Evolutionary conservation across 768 basidiomycete species (phyloP), one percentile per base, ranked within the genome.

Genomic region (Serpula lacrymans): DNA sequence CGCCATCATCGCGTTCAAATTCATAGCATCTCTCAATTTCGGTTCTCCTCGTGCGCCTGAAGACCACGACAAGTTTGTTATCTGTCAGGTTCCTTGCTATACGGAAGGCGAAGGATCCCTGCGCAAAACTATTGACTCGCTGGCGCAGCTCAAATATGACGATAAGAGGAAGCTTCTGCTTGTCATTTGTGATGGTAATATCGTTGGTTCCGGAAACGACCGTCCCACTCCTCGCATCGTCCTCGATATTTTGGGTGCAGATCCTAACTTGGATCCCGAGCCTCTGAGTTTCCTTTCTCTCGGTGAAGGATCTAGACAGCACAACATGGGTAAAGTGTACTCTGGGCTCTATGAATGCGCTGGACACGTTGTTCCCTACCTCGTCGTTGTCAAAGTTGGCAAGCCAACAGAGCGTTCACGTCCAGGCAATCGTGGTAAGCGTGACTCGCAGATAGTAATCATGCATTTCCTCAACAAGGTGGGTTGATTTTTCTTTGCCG

Each of bases 381-480:
- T 94, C 48, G 90, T 93, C 24, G 67, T 97, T 22, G 89, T 84
- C 64, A 98, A 99, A 65, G 75, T 94, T 27, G 94, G 96, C 42
- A 96, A 95, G 64, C 96, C 94, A 2, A 89, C 84, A 6, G 96
- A 99, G 68, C 80, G 91, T 35, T 79, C 80, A 26, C 78, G 92
- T 6, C 96, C 96, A 31, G 96, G 96, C 38, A 99, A 99, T 67
- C 81, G 96, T 59, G 95, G 96, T 54, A 98, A 99, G 68, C 87
- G 95, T 64, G 96, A 99, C 57, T 92, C 91, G 28, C 96, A 99
- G 69, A 89, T 98, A 81, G 55, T 88, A 28, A 66, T 98, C 31
- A 91, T 99, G 88, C 90, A 91, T 58, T 97, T 95, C 75, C 77
- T 98, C 71, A 99, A 99, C 70, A 93, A 91, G 78, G 89, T 84